A percentile compares a stretch with the other conserved stretches of the same genome.
phyloP scores from a whole-genome alignment of 2,329 filamentous ascomycete genomes.

The Hymenoscyphus scutula region DNA sequence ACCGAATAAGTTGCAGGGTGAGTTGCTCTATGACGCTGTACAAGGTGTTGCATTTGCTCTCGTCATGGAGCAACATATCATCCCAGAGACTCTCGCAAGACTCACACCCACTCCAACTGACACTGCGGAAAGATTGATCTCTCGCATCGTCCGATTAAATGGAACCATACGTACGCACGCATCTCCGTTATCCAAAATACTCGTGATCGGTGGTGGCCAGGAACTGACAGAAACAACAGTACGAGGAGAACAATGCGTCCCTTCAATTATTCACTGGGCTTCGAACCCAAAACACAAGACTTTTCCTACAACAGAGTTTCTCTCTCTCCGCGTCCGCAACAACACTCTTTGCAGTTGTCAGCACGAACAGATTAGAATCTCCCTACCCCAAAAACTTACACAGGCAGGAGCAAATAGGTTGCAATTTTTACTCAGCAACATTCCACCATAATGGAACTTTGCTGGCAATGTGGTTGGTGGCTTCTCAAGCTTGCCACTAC shows the following conservation, averaged over 20 bases:
- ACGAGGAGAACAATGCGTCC: slow-evolving; percentile 43
- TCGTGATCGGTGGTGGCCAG: slow-evolving; percentile 46
- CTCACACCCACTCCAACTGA: slow-evolving; percentile 35
- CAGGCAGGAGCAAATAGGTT: slow-evolving; percentile 41
- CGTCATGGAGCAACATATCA: slow-evolving; percentile 27
- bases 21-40: slow-evolving; percentile 43
- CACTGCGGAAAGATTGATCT: slow-evolving; percentile 37
- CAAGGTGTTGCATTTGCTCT: slow-evolving; percentile 43
- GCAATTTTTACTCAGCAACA: slow-evolving; percentile 40
- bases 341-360: slow-evolving; percentile 42
- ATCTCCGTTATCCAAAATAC: slow-evolving; percentile 42
- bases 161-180: slow-evolving; percentile 37
- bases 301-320: slow-evolving; percentile 42
- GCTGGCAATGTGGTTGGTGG: slow-evolving; percentile 32
- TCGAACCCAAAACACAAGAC: slow-evolving; percentile 41
- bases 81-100: slow-evolving; percentile 36
- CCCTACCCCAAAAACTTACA: slow-evolving; percentile 43
- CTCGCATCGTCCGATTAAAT: slow-evolving; percentile 37
- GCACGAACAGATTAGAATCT: slow-evolving; percentile 36
- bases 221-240: slow-evolving; percentile 39
- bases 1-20: slow-evolving; percentile 40
- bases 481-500: slow-evolving; percentile 41
- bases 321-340: slow-evolving; percentile 44
- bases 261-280: slow-evolving; percentile 48
- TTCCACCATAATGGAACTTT: slow-evolving; percentile 42